These are phyloP conservation scores for Termitomyces sp. DNA, from an alignment of 768 basidiomycete genomes.

Conservation along the genomic window DNA sequence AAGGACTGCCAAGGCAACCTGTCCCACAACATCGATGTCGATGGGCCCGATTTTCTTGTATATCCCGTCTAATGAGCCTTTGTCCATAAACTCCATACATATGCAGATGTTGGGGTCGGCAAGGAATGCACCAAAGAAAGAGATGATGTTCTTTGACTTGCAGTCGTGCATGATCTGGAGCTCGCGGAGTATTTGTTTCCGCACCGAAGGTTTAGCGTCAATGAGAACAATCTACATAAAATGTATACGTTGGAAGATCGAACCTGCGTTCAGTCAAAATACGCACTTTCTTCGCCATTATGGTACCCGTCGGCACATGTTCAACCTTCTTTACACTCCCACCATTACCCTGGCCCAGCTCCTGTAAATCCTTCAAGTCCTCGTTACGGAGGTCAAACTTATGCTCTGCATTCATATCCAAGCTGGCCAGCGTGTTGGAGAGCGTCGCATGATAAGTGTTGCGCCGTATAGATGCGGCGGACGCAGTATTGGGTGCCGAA, in stretches of 20 bases:
- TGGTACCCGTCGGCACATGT: constrained; percentile 82
- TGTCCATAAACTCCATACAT: constrained; percentile 97
- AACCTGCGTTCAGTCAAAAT: neutral
- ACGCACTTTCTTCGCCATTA: constrained; percentile 97
- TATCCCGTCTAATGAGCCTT: constrained; percentile 89
- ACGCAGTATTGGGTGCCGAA: constrained; percentile 48
- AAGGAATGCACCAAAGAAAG: constrained; percentile 95
- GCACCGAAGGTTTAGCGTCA: constrained; percentile 92
- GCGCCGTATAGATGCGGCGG: constrained; percentile 49
- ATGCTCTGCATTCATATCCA: constrained; percentile 83
- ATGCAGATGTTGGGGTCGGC: constrained; percentile 98
- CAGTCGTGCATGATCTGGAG: constrained; percentile 99
- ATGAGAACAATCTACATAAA: constrained; percentile 80
- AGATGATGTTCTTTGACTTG: constrained; percentile 88
- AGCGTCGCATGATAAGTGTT: constrained; percentile 78
- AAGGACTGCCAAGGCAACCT: constrained; percentile 92
- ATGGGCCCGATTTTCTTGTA: constrained; percentile 96
- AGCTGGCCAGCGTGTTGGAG: constrained; percentile 77
- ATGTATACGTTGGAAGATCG: constrained; percentile 1
- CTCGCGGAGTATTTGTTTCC: constrained; percentile 97
- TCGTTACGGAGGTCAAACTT: constrained; percentile 83
- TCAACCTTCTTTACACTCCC: constrained; percentile 97
- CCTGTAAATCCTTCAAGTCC: constrained; percentile 85
- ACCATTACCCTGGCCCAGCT: constrained; percentile 94
- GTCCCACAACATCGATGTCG: constrained; percentile 86